Conservation (phyloP, 225 moss, liverwort and hornwort genomes). For the Bryum argenteum region DNA sequence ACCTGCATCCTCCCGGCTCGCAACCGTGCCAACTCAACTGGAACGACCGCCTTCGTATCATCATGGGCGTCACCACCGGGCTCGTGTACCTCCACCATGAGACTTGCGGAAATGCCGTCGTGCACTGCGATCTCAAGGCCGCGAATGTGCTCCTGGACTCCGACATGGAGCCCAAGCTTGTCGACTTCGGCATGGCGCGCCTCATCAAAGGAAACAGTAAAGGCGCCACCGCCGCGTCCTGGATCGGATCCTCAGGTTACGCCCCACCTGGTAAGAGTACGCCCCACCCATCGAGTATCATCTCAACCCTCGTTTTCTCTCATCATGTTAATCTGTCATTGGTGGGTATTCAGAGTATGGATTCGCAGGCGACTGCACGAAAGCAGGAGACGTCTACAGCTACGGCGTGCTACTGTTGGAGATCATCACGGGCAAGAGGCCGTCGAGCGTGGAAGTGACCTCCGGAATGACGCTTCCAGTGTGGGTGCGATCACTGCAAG, state of each 20-base stretch:
- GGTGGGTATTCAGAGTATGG: conserved; percentile 40
- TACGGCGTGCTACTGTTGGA: conserved; percentile 59
- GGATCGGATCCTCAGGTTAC: conserved; percentile 48
- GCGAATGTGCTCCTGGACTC: conserved; percentile 57
- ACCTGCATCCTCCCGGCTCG: conserved; percentile 58
- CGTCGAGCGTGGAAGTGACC: conserved; percentile 45
- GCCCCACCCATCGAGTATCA: no score
- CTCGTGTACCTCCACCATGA: conserved; percentile 57
- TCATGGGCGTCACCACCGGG: conserved; percentile 55
- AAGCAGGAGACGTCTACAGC: conserved; percentile 59
- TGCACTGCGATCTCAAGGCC: conserved; percentile 61
- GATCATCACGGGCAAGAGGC: conserved; percentile 55
- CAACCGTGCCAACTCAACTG: conserved; percentile 55
- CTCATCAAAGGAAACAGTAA: conserved; percentile 43
- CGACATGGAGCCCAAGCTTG: conserved; percentile 61
- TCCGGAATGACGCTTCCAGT: conserved; percentile 45
- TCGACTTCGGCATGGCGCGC: conserved; percentile 52
- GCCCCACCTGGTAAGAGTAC: conserved; percentile 49
- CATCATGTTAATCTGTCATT: neutral
- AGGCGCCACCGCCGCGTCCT: conserved; percentile 40
- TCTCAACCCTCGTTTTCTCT: no score
- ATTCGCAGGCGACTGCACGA: conserved; percentile 40
- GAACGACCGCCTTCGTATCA: conserved; percentile 53
- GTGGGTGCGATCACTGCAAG: conserved; percentile 49
- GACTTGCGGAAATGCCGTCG: conserved; percentile 41